These are phyloP conservation scores for Chlorophyllum brunneum DNA, from an alignment of 768 basidiomycete species.

Conservation along the genomic window DNA sequence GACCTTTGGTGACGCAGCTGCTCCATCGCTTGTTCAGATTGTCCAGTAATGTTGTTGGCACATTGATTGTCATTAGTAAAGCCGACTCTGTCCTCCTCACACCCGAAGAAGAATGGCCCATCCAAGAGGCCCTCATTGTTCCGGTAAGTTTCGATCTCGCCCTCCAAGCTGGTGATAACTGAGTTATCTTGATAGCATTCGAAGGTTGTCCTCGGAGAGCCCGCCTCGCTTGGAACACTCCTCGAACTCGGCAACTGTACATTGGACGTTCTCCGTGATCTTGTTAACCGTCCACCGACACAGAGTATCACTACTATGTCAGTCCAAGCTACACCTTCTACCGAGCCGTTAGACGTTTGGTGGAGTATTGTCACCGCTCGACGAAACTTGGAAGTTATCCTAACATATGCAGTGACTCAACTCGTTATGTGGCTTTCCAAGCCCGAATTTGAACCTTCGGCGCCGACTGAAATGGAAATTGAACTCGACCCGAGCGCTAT, in stretches of 20 bases:
- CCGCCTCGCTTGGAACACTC: constrained; percentile 81
- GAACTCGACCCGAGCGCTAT: constrained; percentile 31
- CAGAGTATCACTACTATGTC: constrained; percentile 43
- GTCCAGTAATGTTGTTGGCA: constrained; percentile 64
- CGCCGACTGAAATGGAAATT: constrained; percentile 35
- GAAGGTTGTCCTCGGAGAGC: constrained; percentile 78
- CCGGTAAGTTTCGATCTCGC: constrained; percentile 49
- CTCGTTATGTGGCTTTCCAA: constrained; percentile 76
- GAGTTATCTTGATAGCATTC: constrained; percentile 54
- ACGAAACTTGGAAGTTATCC: constrained; percentile 61
- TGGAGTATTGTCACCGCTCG: constrained; percentile 55
- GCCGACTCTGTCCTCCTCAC: constrained; percentile 64
- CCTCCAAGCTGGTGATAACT: not conserved
- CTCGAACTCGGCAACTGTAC: constrained; percentile 81
- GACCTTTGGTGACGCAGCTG: constrained; percentile 69
- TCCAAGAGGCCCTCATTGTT: constrained; percentile 62
- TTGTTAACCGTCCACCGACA: constrained; percentile 57
- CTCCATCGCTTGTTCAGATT: constrained; percentile 70
- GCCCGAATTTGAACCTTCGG: constrained; percentile 54
- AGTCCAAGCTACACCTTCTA: constrained; percentile 23
- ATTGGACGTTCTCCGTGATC: constrained; percentile 66
- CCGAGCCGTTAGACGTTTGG: constrained; percentile 45
- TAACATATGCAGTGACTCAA: constrained; percentile 73
- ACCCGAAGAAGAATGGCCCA: constrained; percentile 69
- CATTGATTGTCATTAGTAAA: constrained; percentile 65